Percentiles rank a stretch among this genome's conserved stretches.
These are phyloP conservation scores for Flaveria linearis DNA, from an alignment of 129 eudicot species.

Conservation along the genomic window DNA sequence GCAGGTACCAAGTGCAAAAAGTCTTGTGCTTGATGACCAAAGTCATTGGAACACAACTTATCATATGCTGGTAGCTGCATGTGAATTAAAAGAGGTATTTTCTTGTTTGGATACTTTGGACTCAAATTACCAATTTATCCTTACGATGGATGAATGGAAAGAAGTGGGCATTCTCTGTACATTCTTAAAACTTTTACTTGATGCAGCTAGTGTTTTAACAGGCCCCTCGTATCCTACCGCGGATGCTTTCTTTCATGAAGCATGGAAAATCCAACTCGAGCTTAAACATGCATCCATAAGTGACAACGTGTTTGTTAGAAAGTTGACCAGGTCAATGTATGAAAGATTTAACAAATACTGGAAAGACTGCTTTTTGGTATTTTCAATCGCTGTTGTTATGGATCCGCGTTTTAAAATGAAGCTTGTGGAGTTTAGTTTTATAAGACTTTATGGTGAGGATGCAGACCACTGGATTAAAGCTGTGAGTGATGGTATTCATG, in stretches of 20 bases:
- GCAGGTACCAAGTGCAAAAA: conserved; percentile 66
- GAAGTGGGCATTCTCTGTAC: conserved; percentile 59
- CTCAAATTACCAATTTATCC: conserved; percentile 45
- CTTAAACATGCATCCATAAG: conserved; percentile 50
- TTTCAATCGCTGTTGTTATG: conserved; percentile 73
- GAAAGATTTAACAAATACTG: conserved; percentile 63
- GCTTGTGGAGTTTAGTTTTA: conserved; percentile 55
- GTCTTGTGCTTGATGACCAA: conserved; percentile 59
- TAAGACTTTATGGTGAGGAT: conserved; percentile 56
- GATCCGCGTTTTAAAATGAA: conserved; percentile 85
- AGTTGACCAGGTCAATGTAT: conserved; percentile 56
- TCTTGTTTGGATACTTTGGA: conserved; percentile 64
- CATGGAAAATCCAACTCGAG: conserved; percentile 57
- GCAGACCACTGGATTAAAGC: conserved; percentile 45
- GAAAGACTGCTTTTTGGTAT: conserved; percentile 56
- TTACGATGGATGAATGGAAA: conserved; percentile 71
- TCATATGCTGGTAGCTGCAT: conserved; percentile 78
- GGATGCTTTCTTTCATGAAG: conserved; percentile 59
- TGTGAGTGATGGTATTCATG: conserved; percentile 57
- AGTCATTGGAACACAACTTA: conserved; percentile 79
- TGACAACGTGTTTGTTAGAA: conserved; percentile 43
- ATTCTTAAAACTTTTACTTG: conserved; percentile 55
- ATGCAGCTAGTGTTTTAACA: conserved; percentile 60
- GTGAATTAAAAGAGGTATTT: conserved; percentile 75
- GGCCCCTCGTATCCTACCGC: conserved; percentile 55